Percentiles rank a stretch among this genome's conserved stretches.
These are phyloP conservation scores for Fistulina hepatica DNA, from an alignment of 1,284 basidiomycete species.

Conservation along the genomic window DNA sequence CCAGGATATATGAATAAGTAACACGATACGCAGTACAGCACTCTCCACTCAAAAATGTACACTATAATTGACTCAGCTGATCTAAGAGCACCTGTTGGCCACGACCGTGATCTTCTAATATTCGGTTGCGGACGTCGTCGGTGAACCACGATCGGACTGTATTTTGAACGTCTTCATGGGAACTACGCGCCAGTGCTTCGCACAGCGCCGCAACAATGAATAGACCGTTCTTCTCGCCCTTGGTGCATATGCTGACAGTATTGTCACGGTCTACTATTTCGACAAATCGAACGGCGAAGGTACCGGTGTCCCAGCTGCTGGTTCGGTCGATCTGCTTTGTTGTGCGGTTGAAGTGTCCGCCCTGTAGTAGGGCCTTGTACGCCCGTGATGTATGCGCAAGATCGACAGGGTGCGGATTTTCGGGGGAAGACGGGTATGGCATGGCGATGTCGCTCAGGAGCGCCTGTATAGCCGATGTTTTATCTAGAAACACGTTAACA, in stretches of 20 bases:
- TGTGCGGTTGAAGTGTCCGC: slow-evolving; percentile 72
- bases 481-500: slow-evolving; percentile 39
- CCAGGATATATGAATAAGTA: no score
- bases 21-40: no score
- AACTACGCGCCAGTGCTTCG: slow-evolving; percentile 43
- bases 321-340: slow-evolving; percentile 41
- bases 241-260: slow-evolving; percentile 45
- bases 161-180: slow-evolving; percentile 27
- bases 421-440: slow-evolving; percentile 41
- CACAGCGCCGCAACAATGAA: slow-evolving; percentile 75
- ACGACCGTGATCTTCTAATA: no score
- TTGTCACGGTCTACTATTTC: slow-evolving; percentile 43
- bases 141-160: no score
- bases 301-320: slow-evolving; percentile 39
- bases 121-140: no score
- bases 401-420: slow-evolving; percentile 56
- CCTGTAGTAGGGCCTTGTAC: slow-evolving; percentile 80
- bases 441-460: slow-evolving; percentile 46
- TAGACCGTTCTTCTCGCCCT: slow-evolving; percentile 47
- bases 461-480: slow-evolving; percentile 45
- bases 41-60: no score
- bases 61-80: no score
- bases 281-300: slow-evolving; percentile 53
- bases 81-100: no score
- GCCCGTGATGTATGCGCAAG: slow-evolving; percentile 70